Evolutionary conservation across 257 asterid genomes (phyloP).

Genomic region (Henckelia pumila): DNA sequence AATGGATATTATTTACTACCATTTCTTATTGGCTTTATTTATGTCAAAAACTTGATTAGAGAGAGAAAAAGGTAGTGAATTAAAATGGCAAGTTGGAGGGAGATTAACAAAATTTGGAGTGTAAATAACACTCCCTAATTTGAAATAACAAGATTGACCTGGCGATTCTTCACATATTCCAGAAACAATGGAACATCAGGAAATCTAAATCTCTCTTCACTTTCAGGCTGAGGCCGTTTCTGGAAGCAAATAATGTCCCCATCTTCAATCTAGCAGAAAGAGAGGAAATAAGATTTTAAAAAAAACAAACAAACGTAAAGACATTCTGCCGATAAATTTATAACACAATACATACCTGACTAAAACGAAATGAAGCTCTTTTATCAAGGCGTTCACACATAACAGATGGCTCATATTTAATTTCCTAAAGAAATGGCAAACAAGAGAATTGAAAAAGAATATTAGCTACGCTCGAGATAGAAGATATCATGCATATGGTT

Average conservation of each 20-base stretch:
- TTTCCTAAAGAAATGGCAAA: slow-evolving; percentile 48
- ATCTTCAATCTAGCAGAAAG: slow-evolving; percentile 63
- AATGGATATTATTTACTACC: too few relatives aligned
- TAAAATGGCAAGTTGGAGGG: too few relatives aligned
- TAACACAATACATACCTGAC: slow-evolving; percentile 46
- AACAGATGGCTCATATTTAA: slow-evolving; percentile 72
- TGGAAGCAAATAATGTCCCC: slow-evolving; percentile 83
- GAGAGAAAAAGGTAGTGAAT: too few relatives aligned
- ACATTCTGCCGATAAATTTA: not conserved
- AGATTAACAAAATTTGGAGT: too few relatives aligned
- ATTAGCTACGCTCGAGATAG: not conserved
- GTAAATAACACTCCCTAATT: too few relatives aligned
- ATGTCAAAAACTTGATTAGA: too few relatives aligned
- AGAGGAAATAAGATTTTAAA: slow-evolving; percentile 17
- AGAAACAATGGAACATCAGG: slow-evolving; percentile 71
- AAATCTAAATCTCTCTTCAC: slow-evolving; percentile 47
- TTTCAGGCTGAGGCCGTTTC: slow-evolving; percentile 46
- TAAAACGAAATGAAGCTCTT: slow-evolving; percentile 46
- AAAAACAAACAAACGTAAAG: slow-evolving; percentile 5
- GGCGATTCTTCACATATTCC: slow-evolving; percentile 76
- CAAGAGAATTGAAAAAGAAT: slow-evolving; percentile 3
- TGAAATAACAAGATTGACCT: slow-evolving; percentile 36
- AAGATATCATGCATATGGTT: not conserved
- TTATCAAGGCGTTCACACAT: slow-evolving; percentile 74
- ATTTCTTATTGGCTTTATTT: too few relatives aligned